phyloP scores from a whole-genome alignment of 1,139 yeast genomes.

The Sugiyamaella sp. region DNA sequence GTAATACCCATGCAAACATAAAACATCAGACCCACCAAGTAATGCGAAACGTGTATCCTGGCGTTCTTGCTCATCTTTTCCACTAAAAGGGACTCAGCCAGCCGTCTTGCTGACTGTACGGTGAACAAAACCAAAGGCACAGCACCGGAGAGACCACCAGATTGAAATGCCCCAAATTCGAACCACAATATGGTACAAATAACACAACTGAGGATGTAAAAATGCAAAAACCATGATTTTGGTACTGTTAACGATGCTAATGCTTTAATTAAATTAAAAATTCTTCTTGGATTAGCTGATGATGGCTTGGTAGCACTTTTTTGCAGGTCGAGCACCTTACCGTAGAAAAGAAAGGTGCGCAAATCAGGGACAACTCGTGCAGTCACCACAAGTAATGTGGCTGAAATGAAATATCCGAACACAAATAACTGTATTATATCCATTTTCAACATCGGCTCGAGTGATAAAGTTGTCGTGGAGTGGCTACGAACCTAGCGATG shows the following conservation, averaged over 20 bases:
- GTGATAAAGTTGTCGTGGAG: not conserved
- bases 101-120: slow-evolving; percentile 66
- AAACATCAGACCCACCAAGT: slow-evolving; percentile 69
- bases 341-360: slow-evolving; percentile 33
- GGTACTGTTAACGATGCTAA: slow-evolving; percentile 45
- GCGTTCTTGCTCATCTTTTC: slow-evolving; percentile 49
- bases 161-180: slow-evolving; percentile 1
- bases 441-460: not conserved
- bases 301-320: not conserved
- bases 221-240: slow-evolving; percentile 51
- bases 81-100: slow-evolving; percentile 59
- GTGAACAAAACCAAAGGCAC: slow-evolving; percentile 35
- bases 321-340: slow-evolving; percentile 31
- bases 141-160: slow-evolving; percentile 21
- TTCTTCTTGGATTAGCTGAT: not conserved
- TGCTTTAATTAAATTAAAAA: not conserved
- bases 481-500: no score
- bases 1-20: slow-evolving; percentile 50
- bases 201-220: slow-evolving; percentile 42
- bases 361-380: slow-evolving; percentile 36
- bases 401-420: slow-evolving; percentile 1
- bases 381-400: slow-evolving; percentile 31
- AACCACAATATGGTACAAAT: slow-evolving; percentile 6
- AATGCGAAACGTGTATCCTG: slow-evolving; percentile 75
- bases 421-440: not conserved